Base-by-base conservation (phyloP, 140 eudicot species). In the Senecio squalidus region DNA sequence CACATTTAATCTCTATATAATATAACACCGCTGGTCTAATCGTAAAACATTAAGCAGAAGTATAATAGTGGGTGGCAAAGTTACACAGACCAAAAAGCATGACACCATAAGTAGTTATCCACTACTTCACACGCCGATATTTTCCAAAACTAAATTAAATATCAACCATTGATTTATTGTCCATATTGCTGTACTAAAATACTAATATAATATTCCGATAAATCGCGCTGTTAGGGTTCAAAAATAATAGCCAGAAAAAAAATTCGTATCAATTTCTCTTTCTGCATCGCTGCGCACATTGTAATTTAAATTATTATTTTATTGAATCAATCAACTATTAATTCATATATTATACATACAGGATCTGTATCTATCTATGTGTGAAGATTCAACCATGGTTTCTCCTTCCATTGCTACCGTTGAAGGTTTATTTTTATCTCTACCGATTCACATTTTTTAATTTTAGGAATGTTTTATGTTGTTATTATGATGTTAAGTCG, bases 181-280 rank as follows among this genome's bases (percentile, higher is more conserved):
- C n/a, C n/a, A n/a, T n/a, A n/a, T n/a, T n/a, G n/a, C n/a, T n/a
- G n/a, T n/a, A n/a, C n/a, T n/a, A n/a, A n/a, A n/a, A n/a, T n/a
- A n/a, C n/a, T n/a, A n/a, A n/a, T n/a, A n/a, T n/a, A n/a, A n/a
- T n/a, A n/a, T n/a, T n/a, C n/a, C n/a, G n/a, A n/a, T n/a, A n/a
- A n/a, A 44, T 49, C 29, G 40, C 69, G 36, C 56, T 60, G 70
- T 70, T 72, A 66, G 58, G 78, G 72, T 64, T 64, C 72, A 26
- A 64, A n/a, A n/a, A n/a, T n/a, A 64, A 29, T n/a, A 25, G 48
- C 55, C 39, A 55, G 67, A 72, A 55, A 64, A 46, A 34, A 30
- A 71, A n/a, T 64, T 55, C 61, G 69, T 70, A 70, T 56, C 72
- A 46, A 39, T 47, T 58, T 72, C 73, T 57, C 67, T 71, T 41